Percentiles rank a stretch among this genome's conserved stretches.
phyloP scores from a whole-genome alignment of 176 grass and related monocot species.

The Carex cristatella region DNA sequence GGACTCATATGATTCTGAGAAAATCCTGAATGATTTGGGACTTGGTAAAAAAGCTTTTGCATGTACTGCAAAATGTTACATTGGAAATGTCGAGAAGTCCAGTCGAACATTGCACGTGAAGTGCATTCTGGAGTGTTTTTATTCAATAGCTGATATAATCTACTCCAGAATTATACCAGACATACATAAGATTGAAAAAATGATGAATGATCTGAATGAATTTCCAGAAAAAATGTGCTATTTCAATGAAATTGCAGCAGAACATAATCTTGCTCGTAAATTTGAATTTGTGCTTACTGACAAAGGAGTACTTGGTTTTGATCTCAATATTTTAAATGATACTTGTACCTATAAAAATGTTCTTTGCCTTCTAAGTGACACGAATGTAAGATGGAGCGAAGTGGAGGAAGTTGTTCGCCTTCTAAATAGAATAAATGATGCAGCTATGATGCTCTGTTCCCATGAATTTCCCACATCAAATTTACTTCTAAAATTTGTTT shows the following conservation, averaged over 20 bases:
- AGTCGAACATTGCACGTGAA: too few species aligned
- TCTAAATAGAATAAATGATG: not conserved
- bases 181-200: not conserved
- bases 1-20: not conserved
- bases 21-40: not conserved
- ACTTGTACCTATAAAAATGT: not conserved
- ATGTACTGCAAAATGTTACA: too few species aligned
- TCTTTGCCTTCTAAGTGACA: not conserved
- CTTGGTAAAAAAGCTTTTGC: not conserved
- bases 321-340: not conserved
- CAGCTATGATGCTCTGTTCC: not conserved
- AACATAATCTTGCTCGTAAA: not conserved
- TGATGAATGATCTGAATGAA: not conserved
- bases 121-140: too few species aligned
- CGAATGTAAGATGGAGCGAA: not conserved
- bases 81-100: too few species aligned
- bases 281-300: not conserved
- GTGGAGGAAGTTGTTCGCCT: not conserved
- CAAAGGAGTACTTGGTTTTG: too few species aligned
- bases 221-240: not conserved
- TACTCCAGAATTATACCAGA: not conserved
- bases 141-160: not conserved
- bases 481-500: slow-evolving; percentile 11
- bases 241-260: not conserved
- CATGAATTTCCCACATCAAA: not conserved